Base-by-base conservation (phyloP, 2,329 filamentous ascomycete species). In the Botryotinia convoluta region DNA sequence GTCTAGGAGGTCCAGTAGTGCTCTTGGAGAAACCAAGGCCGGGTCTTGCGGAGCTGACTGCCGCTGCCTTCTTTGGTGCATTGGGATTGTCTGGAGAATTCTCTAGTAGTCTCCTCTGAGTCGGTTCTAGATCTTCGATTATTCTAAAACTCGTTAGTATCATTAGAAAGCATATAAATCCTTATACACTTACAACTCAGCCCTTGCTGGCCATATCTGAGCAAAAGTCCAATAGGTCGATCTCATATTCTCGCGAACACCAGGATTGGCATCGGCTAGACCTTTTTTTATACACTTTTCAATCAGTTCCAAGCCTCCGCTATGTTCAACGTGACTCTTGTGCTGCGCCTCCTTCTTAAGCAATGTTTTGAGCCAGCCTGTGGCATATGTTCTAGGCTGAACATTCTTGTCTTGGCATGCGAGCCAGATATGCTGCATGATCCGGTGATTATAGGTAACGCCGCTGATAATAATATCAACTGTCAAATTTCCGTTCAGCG, bases 351-450 rank as follows among this genome's bases (percentile, higher is more conserved):
- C 93, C 78, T 93, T 93, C 77, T 87, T 91, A 57, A 99, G 84
- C 32, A 98, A 82, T 1, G 92, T 97, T 82, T 91, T 93, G 44
- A 98, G 84, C 96, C 96, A 99, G 12, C 88, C 91, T 3, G 92
- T 87, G 2, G 91, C 92, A 82, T 91, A 97, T 1, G 89, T 89
- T 75, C 96, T 90, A 26, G 95, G 92, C 79, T 96, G 92, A 3
- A 95, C 91, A 80, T 98, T 98, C 85, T 98, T 98, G 84, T 99
- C 95, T 81, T 97, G 92, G 75, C 89, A 92, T 37, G 95, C 95
- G 71, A 85, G 84, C 85, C 90, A 93, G 65, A 98, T 86, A 79
- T 98, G 95, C 81, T 97, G 93, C 86, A 98, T 88, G 75, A 98
- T 87, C 42, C 94, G 91, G 74, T 87, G 85, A 75, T 88, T 95